phyloP scores from a whole-genome alignment of 768 basidiomycete species.

The Coprinellus aureogranulatus region DNA sequence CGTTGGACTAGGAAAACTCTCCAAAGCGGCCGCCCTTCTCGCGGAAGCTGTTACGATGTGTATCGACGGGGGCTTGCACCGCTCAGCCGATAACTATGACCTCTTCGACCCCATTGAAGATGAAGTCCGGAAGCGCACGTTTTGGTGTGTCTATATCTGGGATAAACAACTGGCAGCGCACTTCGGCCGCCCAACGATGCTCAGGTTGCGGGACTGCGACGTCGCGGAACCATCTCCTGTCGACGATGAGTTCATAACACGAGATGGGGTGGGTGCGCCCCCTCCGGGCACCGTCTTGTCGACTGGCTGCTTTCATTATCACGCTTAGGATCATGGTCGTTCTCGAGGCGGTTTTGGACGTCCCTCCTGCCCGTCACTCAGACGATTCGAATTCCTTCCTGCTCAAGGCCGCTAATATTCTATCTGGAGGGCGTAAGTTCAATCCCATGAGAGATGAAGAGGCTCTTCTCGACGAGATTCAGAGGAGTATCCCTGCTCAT shows the following conservation, averaged over 20 bases:
- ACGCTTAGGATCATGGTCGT: slow-evolving; percentile 80
- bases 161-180: slow-evolving; percentile 90
- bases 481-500: slow-evolving; percentile 63
- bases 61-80: slow-evolving; percentile 86
- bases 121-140: slow-evolving; percentile 89
- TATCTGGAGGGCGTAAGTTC: slow-evolving; percentile 59
- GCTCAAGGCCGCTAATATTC: slow-evolving; percentile 62
- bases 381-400: slow-evolving; percentile 78
- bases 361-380: slow-evolving; percentile 62
- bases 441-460: slow-evolving; percentile 80
- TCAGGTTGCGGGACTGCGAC: slow-evolving; percentile 87
- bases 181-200: slow-evolving; percentile 85
- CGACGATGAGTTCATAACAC: slow-evolving; percentile 87
- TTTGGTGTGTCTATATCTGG: slow-evolving; percentile 97
- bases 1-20: slow-evolving; percentile 84
- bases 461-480: slow-evolving; percentile 75
- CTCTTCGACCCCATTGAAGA: slow-evolving; percentile 88
- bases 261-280: slow-evolving; percentile 64
- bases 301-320: slow-evolving; percentile 79
- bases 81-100: slow-evolving; percentile 81
- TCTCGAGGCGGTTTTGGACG: slow-evolving; percentile 83
- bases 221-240: slow-evolving; percentile 82
- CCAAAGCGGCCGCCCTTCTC: slow-evolving; percentile 80
- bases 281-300: slow-evolving; percentile 69
- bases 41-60: slow-evolving; percentile 86